Percentiles rank a stretch among this genome's conserved stretches.
phyloP scores from a whole-genome alignment of 192 early-diverging fungal species.

The Backusella circina region DNA sequence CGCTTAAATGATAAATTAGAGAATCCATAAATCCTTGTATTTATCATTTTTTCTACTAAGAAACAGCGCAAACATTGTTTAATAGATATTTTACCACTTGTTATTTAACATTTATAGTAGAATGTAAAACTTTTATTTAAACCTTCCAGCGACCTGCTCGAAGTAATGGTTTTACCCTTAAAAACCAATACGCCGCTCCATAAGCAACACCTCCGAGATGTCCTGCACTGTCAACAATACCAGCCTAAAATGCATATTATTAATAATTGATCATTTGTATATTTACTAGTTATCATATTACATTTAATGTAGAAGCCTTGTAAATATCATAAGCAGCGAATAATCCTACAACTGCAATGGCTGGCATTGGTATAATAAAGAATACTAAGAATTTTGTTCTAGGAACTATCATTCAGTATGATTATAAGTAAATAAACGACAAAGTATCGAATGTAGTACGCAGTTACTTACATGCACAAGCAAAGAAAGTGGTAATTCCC shows the following conservation, averaged over 20 bases:
- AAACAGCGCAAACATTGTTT: no score
- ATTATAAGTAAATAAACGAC: background rate
- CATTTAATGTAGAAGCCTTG: conserved; percentile 33
- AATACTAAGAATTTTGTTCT: conserved; percentile 42
- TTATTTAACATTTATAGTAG: no score
- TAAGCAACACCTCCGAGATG: conserved; percentile 46
- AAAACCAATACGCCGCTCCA: conserved; percentile 42
- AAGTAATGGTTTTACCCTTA: conserved; percentile 34
- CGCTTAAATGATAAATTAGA: no score
- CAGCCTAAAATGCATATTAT: background rate
- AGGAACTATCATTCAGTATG: conserved; percentile 28
- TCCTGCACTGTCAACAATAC: conserved; percentile 42
- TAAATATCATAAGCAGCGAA: conserved; percentile 50
- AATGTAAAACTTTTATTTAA: background rate
- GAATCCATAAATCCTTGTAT: no score
- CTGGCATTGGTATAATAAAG: conserved; percentile 51
- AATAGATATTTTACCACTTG: no score
- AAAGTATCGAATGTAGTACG: background rate
- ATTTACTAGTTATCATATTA: background rate
- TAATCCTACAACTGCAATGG: conserved; percentile 40
- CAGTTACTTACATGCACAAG: conserved; percentile 35
- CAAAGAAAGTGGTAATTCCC: conserved; percentile 50
- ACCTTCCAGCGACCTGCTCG: conserved; percentile 22
- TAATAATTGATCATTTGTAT: background rate
- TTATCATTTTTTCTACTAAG: background rate